Base-by-base conservation (phyloP, 78 protist species). In the Polysphondylium violaceum region DNA sequence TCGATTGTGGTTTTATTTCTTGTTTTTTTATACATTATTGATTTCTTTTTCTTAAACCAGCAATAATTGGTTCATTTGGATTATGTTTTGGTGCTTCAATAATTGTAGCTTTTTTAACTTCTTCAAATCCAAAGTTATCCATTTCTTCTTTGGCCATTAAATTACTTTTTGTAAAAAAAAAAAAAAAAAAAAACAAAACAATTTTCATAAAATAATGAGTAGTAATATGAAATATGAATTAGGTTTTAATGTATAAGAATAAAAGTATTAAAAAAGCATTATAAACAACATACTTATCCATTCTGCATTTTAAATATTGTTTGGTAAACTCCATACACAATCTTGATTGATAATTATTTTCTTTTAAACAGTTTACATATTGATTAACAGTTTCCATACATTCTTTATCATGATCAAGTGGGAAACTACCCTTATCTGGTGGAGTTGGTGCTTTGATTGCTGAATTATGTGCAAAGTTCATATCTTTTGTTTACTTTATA, bases 361-460 rank as follows among this genome's bases (percentile, higher is more conserved):
- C 71, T 56, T 44, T 27, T 56, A 81, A 41, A 81, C 89, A 81
- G 36, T 67, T 53, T 5, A 81, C 2, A 55, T 81, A 81, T 68
- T 64, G 55, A 2, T 35, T 44, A 67, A 81, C 68, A 55, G 89
- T 43, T 29, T 81, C 69, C n/a, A 44, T 41, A 81, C 89, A 81
- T 68, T 81, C 89, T 53, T 72, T 41, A 56, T 81, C 89, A 38
- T 81, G 89, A 68, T 81, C 89, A 35, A 81, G 43, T 23, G 89
- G 89, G 19, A 81, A 81, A 41, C 89, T 81, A 56, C 89, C 89
- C 69, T 81, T 81, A 68, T 81, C 89, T 25, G 89, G 89, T 65
- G 89, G 89, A 14, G 89, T 81, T 65, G 89, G 89, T n/a, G 59
- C 64, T 31, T 81, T 71, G 40, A 81, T 81, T 27, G 77, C 36